Conservation (phyloP, 1,284 basidiomycete genomes). For the Pseudozyma sp. region DNA sequence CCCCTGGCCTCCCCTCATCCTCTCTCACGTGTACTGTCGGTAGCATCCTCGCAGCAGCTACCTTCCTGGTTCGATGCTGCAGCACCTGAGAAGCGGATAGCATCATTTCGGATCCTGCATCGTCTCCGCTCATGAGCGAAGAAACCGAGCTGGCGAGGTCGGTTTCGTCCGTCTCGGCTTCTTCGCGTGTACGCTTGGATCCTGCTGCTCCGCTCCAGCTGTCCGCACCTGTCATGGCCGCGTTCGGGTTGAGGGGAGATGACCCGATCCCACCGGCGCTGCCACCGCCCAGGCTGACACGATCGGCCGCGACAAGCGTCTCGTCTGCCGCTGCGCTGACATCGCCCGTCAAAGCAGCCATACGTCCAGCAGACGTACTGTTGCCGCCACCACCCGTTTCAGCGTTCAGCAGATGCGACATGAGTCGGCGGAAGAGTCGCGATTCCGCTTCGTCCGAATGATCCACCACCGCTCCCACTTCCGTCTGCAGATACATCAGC, state of each 20-base stretch:
- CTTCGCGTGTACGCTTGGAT: constrained; percentile 32
- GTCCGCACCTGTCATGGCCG: constrained; percentile 3
- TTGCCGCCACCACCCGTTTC: constrained; percentile 12
- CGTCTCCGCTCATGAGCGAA: constrained; percentile 41
- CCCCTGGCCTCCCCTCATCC: constrained; percentile 31
- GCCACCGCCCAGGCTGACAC: constrained; percentile 2
- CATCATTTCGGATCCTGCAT: constrained; percentile 42
- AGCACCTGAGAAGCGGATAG: constrained; percentile 42
- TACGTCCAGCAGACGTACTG: constrained; percentile 1
- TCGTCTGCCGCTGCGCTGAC: constrained; percentile 12
- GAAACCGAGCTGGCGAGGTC: constrained; percentile 43
- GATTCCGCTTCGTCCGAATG: constrained; percentile 63
- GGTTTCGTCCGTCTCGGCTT: constrained; percentile 42
- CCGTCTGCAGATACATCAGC: constrained; percentile 68
- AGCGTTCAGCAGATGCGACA: constrained; percentile 61
- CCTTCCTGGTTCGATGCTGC: constrained; percentile 27
- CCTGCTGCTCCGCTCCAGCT: constrained; percentile 28
- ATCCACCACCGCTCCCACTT: constrained; percentile 66
- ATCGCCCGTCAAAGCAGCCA: constrained; percentile 1
- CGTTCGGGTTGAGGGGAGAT: constrained; percentile 31
- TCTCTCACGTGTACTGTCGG: constrained; percentile 24
- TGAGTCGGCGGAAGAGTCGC: constrained; percentile 65
- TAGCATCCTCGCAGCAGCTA: constrained; percentile 3
- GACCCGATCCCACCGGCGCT: constrained; percentile 20
- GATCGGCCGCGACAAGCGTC: constrained; percentile 3